Conservation (phyloP, 495 filamentous ascomycete species). For the Podospora conica region DNA sequence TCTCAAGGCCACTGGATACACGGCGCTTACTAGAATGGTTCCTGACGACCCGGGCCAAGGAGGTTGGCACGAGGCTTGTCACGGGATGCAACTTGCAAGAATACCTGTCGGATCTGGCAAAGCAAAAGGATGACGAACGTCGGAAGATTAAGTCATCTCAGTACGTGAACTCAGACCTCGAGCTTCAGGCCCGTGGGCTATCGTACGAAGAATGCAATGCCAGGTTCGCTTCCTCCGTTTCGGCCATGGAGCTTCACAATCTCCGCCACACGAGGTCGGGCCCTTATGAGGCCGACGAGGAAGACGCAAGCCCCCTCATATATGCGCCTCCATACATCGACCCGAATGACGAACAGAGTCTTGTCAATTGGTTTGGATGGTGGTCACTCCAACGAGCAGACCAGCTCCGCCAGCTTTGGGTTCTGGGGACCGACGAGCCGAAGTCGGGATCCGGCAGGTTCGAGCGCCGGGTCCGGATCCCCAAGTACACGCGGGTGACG, state of each 20-base stretch:
- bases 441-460: conserved; percentile 18
- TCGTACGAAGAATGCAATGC: conserved; percentile 19
- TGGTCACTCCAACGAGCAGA: conserved; percentile 45
- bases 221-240: conserved; percentile 20
- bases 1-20: conserved; percentile 45
- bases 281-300: conserved; percentile 15
- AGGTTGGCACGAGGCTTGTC: conserved; percentile 26
- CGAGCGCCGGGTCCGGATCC: conserved; percentile 33
- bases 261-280: conserved; percentile 4
- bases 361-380: conserved; percentile 50
- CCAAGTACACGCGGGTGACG: conserved; percentile 33
- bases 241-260: conserved; percentile 24
- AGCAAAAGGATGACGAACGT: conserved; percentile 30
- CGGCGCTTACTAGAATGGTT: conserved; percentile 56
- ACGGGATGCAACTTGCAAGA: conserved; percentile 36
- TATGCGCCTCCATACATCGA: conserved; percentile 41
- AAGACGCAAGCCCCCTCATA: conserved; percentile 35
- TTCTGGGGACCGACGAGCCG: conserved; percentile 34
- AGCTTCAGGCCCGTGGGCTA: conserved; percentile 21
- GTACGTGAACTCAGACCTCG: conserved; percentile 11
- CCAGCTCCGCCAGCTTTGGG: conserved; percentile 41
- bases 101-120: conserved; percentile 36
- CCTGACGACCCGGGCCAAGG: conserved; percentile 18
- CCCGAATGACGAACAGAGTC: conserved; percentile 46
- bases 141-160: neutral